Conservation (phyloP, 192 early-diverging fungal species). For the Coemansia sp. region DNA sequence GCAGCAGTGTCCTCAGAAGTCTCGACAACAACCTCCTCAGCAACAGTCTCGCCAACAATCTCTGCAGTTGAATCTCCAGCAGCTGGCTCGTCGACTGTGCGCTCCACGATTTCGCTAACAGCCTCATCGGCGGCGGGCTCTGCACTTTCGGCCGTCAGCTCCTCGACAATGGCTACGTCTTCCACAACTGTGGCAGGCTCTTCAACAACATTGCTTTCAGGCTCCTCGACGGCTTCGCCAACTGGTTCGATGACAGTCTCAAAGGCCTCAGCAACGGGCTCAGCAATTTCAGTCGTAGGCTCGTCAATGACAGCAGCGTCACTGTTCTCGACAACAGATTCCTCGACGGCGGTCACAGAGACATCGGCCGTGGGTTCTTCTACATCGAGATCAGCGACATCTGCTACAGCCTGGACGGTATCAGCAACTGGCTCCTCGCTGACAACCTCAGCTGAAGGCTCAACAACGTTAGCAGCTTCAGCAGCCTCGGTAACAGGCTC, state of each 20-base stretch:
- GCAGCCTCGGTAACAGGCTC: neutral
- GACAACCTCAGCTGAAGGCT: neutral
- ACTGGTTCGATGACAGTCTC: neutral
- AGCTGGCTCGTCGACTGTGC: neutral
- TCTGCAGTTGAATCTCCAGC: neutral
- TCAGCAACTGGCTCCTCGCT: neutral
- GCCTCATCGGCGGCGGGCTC: neutral
- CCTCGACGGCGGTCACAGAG: neutral
- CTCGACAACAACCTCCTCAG: neutral
- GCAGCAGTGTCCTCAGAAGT: neutral
- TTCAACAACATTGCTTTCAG: neutral
- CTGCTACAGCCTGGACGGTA: neutral
- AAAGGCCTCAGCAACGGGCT: neutral
- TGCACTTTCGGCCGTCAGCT: neutral
- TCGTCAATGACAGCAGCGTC: neutral
- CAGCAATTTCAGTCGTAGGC: neutral
- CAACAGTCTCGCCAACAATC: neutral
- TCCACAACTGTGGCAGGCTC: neutral
- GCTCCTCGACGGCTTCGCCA: neutral
- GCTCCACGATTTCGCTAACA: neutral
- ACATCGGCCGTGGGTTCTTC: slow-evolving; percentile 5
- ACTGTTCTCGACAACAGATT: neutral
- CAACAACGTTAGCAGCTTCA: neutral
- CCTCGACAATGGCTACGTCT: neutral
- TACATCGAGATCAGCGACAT: neutral